Percentiles rank a stretch among this genome's conserved stretches.
phyloP scores from a whole-genome alignment of 1,284 basidiomycete species.

The Moesziomyces globuligerus region DNA sequence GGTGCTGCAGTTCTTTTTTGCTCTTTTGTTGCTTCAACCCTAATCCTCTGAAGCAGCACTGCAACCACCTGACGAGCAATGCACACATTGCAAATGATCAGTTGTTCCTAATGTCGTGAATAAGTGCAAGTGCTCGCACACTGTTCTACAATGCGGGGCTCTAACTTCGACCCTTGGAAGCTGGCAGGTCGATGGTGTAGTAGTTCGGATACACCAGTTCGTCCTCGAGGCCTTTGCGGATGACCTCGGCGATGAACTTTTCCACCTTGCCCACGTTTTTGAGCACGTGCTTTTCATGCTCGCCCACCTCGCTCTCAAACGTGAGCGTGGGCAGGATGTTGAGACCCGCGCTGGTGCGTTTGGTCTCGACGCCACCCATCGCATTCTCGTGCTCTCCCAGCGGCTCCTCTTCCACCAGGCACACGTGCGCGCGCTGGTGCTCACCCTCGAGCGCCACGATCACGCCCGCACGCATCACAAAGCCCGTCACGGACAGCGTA shows the following conservation, averaged over 20 bases:
- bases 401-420: constrained; percentile 71
- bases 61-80: neutral
- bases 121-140: neutral
- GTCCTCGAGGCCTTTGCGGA: constrained; percentile 86
- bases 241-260: constrained; percentile 91
- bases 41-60: no score
- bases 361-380: constrained; percentile 2
- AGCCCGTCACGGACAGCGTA: constrained; percentile 85
- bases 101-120: no score
- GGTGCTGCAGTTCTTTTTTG: constrained; percentile 70
- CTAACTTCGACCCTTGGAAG: no score
- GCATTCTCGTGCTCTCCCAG: constrained; percentile 42
- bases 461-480: constrained; percentile 86
- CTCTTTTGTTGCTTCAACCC: no score
- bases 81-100: no score
- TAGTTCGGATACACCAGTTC: constrained; percentile 66
- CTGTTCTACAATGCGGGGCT: no score
- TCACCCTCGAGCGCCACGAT: constrained; percentile 90
- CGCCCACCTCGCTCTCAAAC: constrained; percentile 96
- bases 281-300: constrained; percentile 92
- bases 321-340: constrained; percentile 87
- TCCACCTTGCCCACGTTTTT: constrained; percentile 97
- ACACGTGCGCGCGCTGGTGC: constrained; percentile 80
- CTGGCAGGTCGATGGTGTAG: constrained; percentile 62
- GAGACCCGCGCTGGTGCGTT: constrained; percentile 71